Evolutionary conservation across 73 alveolate species (phyloP), one percentile per base, ranked within the genome.

Genomic region (Tetrahymena thermophila): DNA sequence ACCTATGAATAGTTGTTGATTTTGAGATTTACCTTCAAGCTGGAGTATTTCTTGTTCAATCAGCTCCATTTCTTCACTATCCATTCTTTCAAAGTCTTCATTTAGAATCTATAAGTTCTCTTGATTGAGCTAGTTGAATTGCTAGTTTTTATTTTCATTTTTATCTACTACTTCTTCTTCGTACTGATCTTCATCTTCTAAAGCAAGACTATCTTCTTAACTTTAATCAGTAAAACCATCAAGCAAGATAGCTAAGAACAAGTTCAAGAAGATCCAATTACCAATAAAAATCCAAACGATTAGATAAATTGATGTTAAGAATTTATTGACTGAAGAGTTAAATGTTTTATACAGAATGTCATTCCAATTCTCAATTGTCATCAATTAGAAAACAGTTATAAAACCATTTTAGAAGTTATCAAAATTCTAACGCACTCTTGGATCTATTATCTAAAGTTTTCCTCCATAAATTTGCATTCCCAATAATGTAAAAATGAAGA

Each of bases 401-500:
- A 99, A 98, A n/a, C 99, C 98, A 15, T 94, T 96, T 94, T 97
- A 94, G 96, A 99, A 99, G 85, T 98, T 89, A 95, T 99, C 99
- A 96, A 97, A 99, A 94, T 98, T 99, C 35, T 94, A 57, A 96
- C 99, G 83, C 34, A 97, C 97, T 34, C 85, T 94, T 35, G 98
- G 96, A 35, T 94, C 96, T 38, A 43, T 95, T 35, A 94, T 93
- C 16, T 95, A 83, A 35, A 97, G 96, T 57, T 98, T 96, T n/a
- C 99, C 99, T 95, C 99, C 99, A 94, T 96, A 98, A 35, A 98
- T 85, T 94, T 98, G 97, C 99, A 99, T 98, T 50, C 99, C 99
- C 84, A 98, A 93, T 58, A 99, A 95, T 58, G 99, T 98, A 93
- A 96, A 99, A 35, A 99, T 98, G 96, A 98, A 98, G 35, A 98